These are phyloP conservation scores for Xylaria sp. DNA, from an alignment of 2,329 filamentous ascomycete genomes.

Conservation along the genomic window DNA sequence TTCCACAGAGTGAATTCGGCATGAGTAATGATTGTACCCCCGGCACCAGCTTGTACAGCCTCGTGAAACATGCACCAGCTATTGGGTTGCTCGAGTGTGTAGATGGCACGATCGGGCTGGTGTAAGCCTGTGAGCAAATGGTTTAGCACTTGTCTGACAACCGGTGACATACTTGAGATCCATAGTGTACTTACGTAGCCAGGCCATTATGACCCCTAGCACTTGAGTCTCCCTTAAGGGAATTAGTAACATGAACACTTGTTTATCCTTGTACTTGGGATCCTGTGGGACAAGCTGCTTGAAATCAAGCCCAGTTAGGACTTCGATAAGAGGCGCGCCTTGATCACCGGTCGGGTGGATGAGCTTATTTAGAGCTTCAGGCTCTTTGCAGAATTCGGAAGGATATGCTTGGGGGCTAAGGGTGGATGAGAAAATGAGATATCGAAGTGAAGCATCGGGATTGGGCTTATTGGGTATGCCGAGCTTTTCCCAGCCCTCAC, in stretches of 20 bases:
- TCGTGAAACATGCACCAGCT: conserved; percentile 29
- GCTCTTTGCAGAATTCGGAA: conserved; percentile 8
- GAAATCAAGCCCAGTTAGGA: conserved; percentile 23
- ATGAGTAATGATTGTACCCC: conserved; percentile 31
- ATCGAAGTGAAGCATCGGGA: conserved; percentile 18
- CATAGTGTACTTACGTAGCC: conserved; percentile 29
- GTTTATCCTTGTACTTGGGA: conserved; percentile 21
- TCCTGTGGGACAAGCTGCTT: conserved; percentile 22
- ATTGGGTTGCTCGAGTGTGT: conserved; percentile 21
- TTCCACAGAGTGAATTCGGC: conserved; percentile 23
- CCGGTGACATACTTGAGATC: neutral
- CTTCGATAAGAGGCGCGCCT: conserved; percentile 19
- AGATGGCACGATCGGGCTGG: conserved; percentile 29
- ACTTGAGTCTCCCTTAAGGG: conserved; percentile 24
- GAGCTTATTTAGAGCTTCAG: conserved; percentile 3
- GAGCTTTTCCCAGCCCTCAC: conserved; percentile 24
- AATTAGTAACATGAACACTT: conserved; percentile 29
- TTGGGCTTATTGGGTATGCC: conserved; percentile 4
- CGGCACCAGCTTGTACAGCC: conserved; percentile 20
- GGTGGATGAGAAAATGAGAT: conserved; percentile 26
- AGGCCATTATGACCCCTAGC: conserved; percentile 24
- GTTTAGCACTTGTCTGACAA: conserved; percentile 8
- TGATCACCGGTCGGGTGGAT: conserved; percentile 12
- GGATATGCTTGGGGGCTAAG: conserved; percentile 22
- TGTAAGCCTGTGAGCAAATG: conserved; percentile 19